Evolutionary conservation across 140 eudicot species (phyloP), one percentile per base, ranked within the genome.

Genomic region (Anethum foeniculum): DNA sequence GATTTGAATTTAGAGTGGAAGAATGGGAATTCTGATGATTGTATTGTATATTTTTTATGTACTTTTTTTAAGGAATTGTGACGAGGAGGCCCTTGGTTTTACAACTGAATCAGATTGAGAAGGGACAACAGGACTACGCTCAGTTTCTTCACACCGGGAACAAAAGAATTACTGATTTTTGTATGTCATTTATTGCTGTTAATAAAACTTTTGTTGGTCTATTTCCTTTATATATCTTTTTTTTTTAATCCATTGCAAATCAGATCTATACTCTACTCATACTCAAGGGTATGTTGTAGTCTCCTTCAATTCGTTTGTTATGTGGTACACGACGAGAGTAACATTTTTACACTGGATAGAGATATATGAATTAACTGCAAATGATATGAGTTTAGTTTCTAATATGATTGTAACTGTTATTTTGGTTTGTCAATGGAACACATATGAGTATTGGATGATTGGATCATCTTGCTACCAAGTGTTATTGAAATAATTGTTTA

Each of bases 61-160:
- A n/a, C 25, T 41, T 79, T 21, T 21, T 79, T 65, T 60, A 80
- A 90, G 96, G 96, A 34, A 90, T 90, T 87, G 96, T 90, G 76
- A 90, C 96, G 14, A 85, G 96, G 82, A 82, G 96, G 78, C 96
- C 96, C 0, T 82, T 90, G 88, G 96, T 90, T 68, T 81, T 90
- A 85, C 96, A 90, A 56, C 44, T 90, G 69, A 86, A 88, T 80
- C 87, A 87, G 82, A 88, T 86, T 73, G 91, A 90, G 43, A 83
- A 84, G 9, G 88, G 91, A n/a, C 83, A 85, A 11, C 85, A 86
- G 77, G 96, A 90, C 82, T 90, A 88, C 77, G 96, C 96, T 43
- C 93, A 90, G 72, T 90, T 90, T 84, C 87, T 89, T 67, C 96
- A 90, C 80, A 36, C 85, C 79, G 87, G 86, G 0, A 86, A 85